Conservation (phyloP, 345 rosid species). For the Eucalyptus tenuipes region DNA sequence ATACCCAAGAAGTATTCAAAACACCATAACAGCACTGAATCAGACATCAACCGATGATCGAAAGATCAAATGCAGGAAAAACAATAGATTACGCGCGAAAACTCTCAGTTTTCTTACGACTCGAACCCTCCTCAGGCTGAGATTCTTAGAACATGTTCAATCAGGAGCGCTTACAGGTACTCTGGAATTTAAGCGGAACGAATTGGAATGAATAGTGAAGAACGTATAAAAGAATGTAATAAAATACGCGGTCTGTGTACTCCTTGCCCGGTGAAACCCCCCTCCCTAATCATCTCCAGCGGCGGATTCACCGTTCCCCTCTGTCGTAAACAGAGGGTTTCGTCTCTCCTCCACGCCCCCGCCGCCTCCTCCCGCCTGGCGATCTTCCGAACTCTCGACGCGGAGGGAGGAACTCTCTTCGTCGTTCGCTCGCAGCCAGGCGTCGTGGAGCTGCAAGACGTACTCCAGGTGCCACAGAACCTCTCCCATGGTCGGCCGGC, state of each 20-base stretch:
- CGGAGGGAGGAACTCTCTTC: not conserved
- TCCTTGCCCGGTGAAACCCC: not conserved
- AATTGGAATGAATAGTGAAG: not conserved
- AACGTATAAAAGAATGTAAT: not conserved
- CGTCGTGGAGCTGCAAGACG: conserved; percentile 76
- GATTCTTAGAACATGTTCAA: not conserved
- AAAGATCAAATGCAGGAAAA: not conserved
- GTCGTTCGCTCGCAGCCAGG: conserved; percentile 19
- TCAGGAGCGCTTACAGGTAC: not conserved
- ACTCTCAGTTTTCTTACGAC: not conserved
- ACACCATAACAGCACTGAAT: not conserved
- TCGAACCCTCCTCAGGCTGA: not conserved
- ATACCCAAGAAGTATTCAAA: not conserved
- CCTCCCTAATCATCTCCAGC: not conserved
- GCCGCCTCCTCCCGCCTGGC: not conserved
- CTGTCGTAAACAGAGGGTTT: not conserved
- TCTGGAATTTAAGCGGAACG: not conserved
- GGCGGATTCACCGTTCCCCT: not conserved
- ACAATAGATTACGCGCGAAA: not conserved
- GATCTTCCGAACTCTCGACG: not conserved
- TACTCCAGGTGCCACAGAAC: conserved; percentile 84
- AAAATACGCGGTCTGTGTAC: not conserved
- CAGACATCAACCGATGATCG: not conserved
- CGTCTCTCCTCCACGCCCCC: not conserved
- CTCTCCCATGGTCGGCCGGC: conserved; percentile 87